Percentiles rank a stretch among this genome's conserved stretches.
Evolutionary conservation across 2,329 filamentous ascomycete species (phyloP).

Genomic region (Fusarium pseudograminearum): DNA sequence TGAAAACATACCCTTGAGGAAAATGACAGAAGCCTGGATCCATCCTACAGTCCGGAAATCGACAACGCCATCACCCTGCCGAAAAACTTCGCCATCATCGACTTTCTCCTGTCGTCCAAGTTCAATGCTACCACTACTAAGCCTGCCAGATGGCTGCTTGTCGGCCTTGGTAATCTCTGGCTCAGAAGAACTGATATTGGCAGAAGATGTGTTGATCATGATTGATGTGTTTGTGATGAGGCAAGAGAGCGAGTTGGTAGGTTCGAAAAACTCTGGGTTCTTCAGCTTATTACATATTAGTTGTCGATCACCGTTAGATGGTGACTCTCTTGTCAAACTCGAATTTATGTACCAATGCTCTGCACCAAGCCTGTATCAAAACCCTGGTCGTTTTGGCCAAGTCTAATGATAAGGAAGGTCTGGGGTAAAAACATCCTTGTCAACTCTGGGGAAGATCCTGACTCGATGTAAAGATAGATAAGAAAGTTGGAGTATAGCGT

Average conservation of each 20-base stretch:
- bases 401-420: constrained; percentile 19
- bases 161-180: constrained; percentile 17
- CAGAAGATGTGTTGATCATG: constrained; percentile 1
- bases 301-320: constrained; percentile 1
- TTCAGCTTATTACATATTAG: constrained; percentile 10
- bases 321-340: background rate
- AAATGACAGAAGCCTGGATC: constrained; percentile 61
- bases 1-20: constrained; percentile 54
- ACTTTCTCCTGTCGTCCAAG: constrained; percentile 33
- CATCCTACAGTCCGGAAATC: constrained; percentile 63
- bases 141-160: constrained; percentile 20
- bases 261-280: background rate
- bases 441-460: constrained; percentile 22
- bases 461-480: constrained; percentile 16
- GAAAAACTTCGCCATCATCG: constrained; percentile 59
- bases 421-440: constrained; percentile 24
- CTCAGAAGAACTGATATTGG: constrained; percentile 24
- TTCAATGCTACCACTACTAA: constrained; percentile 35
- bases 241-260: background rate
- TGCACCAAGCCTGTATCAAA: constrained; percentile 2
- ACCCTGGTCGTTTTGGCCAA: background rate
- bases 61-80: constrained; percentile 56
- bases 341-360: no score
- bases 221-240: constrained; percentile 1
- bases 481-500: constrained; percentile 25